phyloP scores from a whole-genome alignment of 2,329 filamentous ascomycete genomes.

The Microdochium paspali region DNA sequence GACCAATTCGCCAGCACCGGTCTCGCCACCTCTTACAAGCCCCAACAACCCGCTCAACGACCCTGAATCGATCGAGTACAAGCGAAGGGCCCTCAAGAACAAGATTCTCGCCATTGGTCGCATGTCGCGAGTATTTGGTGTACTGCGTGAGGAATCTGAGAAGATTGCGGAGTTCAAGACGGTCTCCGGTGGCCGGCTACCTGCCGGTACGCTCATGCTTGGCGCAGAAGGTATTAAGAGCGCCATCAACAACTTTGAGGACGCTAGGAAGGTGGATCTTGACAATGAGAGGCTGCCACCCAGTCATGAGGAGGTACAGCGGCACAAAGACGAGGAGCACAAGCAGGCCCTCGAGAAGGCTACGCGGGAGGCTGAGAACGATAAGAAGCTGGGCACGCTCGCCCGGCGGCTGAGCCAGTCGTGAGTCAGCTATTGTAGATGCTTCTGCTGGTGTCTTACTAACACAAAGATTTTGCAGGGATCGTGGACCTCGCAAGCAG shows the following conservation, averaged over 20 bases:
- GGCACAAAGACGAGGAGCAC: conserved; percentile 72
- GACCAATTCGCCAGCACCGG: conserved; percentile 51
- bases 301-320: conserved; percentile 81
- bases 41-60: conserved; percentile 35
- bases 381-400: conserved; percentile 75
- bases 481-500: not conserved
- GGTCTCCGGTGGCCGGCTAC: conserved; percentile 81
- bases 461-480: not conserved
- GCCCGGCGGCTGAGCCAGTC: conserved; percentile 72
- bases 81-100: conserved; percentile 97
- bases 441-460: too few species aligned
- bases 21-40: conserved; percentile 59
- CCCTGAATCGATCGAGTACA: conserved; percentile 83
- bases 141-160: conserved; percentile 93
- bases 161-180: conserved; percentile 97
- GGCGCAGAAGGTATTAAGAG: conserved; percentile 98
- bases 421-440: not conserved
- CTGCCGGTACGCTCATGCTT: conserved; percentile 93
- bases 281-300: conserved; percentile 94
- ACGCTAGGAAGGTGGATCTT: conserved; percentile 90
- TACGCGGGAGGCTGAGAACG: conserved; percentile 81
- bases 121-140: conserved; percentile 95
- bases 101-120: conserved; percentile 97
- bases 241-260: conserved; percentile 92
- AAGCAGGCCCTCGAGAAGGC: conserved; percentile 80